Percentiles rank a stretch among this genome's conserved stretches.
These are phyloP conservation scores for Isatis lusitanica DNA, from an alignment of 441 rosid species.

Conservation along the genomic window DNA sequence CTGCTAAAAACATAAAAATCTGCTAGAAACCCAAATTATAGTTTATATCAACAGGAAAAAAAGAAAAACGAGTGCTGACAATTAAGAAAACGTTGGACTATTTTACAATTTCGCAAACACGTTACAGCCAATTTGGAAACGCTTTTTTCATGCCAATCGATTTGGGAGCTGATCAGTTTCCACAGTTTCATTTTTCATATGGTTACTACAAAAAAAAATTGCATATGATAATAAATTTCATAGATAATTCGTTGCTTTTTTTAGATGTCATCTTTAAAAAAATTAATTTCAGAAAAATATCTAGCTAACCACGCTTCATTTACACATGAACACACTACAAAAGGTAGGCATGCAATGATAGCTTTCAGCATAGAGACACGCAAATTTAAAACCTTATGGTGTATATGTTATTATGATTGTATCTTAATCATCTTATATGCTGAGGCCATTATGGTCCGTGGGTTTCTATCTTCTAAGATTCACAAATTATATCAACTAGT, in stretches of 20 bases:
- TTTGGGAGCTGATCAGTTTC: too few species aligned
- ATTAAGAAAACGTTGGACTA: background rate
- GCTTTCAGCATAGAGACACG: slow-evolving; percentile 11
- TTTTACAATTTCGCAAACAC: background rate
- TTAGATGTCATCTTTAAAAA: background rate
- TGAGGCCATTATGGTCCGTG: slow-evolving; percentile 1
- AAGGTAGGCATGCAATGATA: background rate
- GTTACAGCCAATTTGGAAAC: too few species aligned
- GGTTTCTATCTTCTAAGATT: background rate
- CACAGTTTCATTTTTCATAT: too few species aligned
- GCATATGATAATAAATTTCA: too few species aligned
- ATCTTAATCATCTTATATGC: background rate
- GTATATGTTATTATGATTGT: background rate
- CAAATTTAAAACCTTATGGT: background rate
- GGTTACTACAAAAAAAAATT: too few species aligned
- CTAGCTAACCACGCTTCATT: background rate
- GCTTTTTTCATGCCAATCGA: too few species aligned
- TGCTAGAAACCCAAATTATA: too few species aligned
- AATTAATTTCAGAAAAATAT: background rate
- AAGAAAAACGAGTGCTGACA: too few species aligned
- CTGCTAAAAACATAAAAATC: too few species aligned
- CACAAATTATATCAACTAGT: background rate
- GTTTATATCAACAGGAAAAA: too few species aligned
- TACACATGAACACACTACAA: background rate
- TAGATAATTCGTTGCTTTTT: background rate